Base-by-base conservation (phyloP, 2,329 filamentous ascomycete species). In the Colletotrichum magnum region DNA sequence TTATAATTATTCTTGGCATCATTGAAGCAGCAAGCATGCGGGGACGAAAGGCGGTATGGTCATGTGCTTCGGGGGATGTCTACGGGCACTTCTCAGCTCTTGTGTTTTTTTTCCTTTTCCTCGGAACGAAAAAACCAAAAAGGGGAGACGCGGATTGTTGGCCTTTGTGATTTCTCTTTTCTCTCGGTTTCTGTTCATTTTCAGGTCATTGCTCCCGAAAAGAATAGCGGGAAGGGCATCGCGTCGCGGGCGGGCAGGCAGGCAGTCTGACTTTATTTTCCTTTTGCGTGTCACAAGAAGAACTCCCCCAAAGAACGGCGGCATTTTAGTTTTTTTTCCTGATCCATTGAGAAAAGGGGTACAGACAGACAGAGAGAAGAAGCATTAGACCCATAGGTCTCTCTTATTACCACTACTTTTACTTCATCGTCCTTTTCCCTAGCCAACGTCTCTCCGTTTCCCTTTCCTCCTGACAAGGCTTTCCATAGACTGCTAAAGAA, bases 241-340 rank as follows among this genome's bases (percentile, higher is more conserved):
- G 66, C 62, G 51, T 15, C 62, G 66, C 62, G 36, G 66, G 66
- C 43, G 43, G 66, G 66, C 54, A 69, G 66, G 66, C 50, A 69
- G 50, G 61, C 56, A 56, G 57, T 18, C 45, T 59, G 52, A 58
- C 26, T 28, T 48, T 59, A 43, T 36, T 13, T 50, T 10, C 32
- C 16, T 43, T 60, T 47, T 41, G 36, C 57, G 21, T 53, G n/a
- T 53, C 26, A 41, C 57, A 59, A 51, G 21, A 28, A 53, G 47
- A 21, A 54, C 7, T 36, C 7, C 15, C 41, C 39, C 36, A 62
- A 47, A 62, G 48, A 62, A 53, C 50, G 65, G 60, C 54, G 41
- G 54, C 48, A 64, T 58, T 68, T 50, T 47, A 32, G 54, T 41
- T 58, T 58, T 68, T 50, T 47, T 26, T 24, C 21, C 54, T 36